Evolutionary conservation across 768 basidiomycete genomes (phyloP), one percentile per base, ranked within the genome.

Genomic region (Cyathus striatus): DNA sequence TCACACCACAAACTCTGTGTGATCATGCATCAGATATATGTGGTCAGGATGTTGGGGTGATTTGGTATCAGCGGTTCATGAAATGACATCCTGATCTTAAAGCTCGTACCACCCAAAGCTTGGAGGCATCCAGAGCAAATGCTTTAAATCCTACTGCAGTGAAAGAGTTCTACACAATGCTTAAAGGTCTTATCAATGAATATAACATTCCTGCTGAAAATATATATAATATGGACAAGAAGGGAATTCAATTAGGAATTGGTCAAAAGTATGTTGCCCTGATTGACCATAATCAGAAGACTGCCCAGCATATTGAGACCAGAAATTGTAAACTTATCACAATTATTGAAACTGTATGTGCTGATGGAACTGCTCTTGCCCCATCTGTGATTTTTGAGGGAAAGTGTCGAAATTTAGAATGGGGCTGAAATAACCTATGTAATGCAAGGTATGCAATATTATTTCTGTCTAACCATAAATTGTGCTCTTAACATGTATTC

Each of bases 281-380:
- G n/a, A 40, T 54, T 23, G 56, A 58, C 27, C 45, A 42, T 1
- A 42, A 47, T 23, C 51, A 52, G 38, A 42, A 59, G 33, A 62
- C 61, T 42, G 51, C 57, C 20, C 63, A 63, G 23, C 58, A 63
- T 35, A 47, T 67, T 46, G 59, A 66, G 42, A 52, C 63, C 38
- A 51, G 57, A 1, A 64, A 66, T 43, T 49, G 65, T 2, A 68
- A 77, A 47, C 59, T 73, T 1, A 64, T 76, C 12, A 76, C 73
- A 0, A 52, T 75, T 20, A 66, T 78, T 27, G 70, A 76, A 48
- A 58, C 60, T 40, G 50, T 72, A 4, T 69, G 63, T 40, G 66
- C 75, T 7, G 70, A 71, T 58, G 71, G 74, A 5, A 46, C 54
- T 2, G 53, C 52, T 6, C 38, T 71, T 4, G 49, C 39, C 12